Evolutionary conservation across 768 basidiomycete genomes (phyloP), one percentile per base, ranked within the genome.

Genomic region (Tremella mesenterica): DNA sequence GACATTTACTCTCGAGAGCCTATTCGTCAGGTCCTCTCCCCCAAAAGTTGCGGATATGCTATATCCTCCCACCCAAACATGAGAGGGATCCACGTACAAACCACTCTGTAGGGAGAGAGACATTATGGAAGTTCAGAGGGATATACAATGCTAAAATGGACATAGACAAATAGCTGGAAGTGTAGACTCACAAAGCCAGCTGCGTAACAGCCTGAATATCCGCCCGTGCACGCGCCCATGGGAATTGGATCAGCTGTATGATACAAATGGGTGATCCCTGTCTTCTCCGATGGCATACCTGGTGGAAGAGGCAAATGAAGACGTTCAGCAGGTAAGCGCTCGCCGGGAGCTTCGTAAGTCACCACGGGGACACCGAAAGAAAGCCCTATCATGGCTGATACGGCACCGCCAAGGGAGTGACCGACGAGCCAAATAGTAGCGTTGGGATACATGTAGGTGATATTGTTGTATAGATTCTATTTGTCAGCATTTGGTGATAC

Each of bases 281-380:
- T 67, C 57, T 61, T 69, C 12, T 69, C 65, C 6, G 45, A 53
- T 29, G 69, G 69, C 50, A 70, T 64, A 3, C 66, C 72, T 23
- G 90, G 89, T 1, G 91, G 88, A 7, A 82, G 77, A 2, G 92
- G 90, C 3, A 97, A 81, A 70, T 96, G 91, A 13, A 96, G 77
- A 20, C 93, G 79, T 2, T 75, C 73, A 0, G 91, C 81, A 1
- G 92, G 82, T 60, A 90, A 76, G 65, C 76, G 81, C 60, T 96
- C 93, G 13, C 88, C 90, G 0, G 88, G 89, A 0, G 88, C 80
- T 76, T 95, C 90, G 64, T 93, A 92, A 0, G 88, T 81, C 10
- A 99, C 87, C 14, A 85, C 86, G 0, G 93, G 93, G 3, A 78
- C 82, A n/a, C 93, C 93, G 65, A 96, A 99, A 0, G 93, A 91